A percentile compares a stretch with the other conserved stretches of the same genome.
Evolutionary conservation across 1,284 basidiomycete genomes (phyloP).

Genomic region (Ustilago esculenta): DNA sequence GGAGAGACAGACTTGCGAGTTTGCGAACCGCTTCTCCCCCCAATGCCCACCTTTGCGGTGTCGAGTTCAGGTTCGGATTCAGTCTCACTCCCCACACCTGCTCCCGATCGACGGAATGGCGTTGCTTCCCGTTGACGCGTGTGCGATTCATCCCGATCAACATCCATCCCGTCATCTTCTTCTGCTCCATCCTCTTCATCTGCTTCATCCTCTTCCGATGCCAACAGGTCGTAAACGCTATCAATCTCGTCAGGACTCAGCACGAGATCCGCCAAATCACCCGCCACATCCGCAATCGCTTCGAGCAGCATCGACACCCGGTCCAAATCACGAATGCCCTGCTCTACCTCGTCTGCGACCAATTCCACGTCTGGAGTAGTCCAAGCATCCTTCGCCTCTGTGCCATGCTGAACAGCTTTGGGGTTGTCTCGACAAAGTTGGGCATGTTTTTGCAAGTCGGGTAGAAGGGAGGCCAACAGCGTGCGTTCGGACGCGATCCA

Average conservation of each 20-base stretch:
- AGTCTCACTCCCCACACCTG: constrained; percentile 22
- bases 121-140: not conserved
- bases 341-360: constrained; percentile 20
- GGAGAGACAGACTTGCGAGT: constrained; percentile 13
- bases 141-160: constrained; percentile 2
- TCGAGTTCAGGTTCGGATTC: constrained; percentile 39
- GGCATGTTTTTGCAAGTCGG: constrained; percentile 10
- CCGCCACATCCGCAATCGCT: constrained; percentile 50
- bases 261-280: constrained; percentile 57
- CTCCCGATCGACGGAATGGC: too few relatives aligned
- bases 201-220: constrained; percentile 25
- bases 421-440: not conserved
- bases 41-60: not conserved
- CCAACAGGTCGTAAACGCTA: constrained; percentile 52
- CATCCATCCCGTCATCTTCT: constrained; percentile 17
- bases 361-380: constrained; percentile 3
- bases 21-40: constrained; percentile 2
- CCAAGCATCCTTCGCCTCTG: not conserved
- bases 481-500: constrained; percentile 48
- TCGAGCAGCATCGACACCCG: constrained; percentile 41
- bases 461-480: constrained; percentile 10
- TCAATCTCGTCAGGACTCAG: constrained; percentile 59
- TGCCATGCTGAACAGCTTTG: not conserved
- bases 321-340: constrained; percentile 14
- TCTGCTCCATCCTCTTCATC: constrained; percentile 22